Percentiles rank a stretch among this genome's conserved stretches.
These are phyloP conservation scores for Sorghum bicolor DNA, from an alignment of 176 grass and related monocot species.

Conservation along the genomic window DNA sequence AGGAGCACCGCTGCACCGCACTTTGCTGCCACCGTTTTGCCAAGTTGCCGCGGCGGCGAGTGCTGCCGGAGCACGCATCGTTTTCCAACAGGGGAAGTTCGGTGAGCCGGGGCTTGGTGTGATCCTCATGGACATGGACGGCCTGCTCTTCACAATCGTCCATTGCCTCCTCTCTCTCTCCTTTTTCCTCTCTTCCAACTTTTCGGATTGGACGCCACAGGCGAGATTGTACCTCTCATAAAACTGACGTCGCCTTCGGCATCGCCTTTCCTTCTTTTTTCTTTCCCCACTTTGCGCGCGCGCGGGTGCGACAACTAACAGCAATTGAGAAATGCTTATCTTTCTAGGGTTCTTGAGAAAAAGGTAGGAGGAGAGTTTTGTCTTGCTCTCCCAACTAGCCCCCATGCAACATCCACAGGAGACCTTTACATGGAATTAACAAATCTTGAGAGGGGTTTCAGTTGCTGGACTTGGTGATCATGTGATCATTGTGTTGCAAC, in stretches of 20 bases:
- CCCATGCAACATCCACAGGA: not conserved
- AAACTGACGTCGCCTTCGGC: not conserved
- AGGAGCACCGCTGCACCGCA: not conserved
- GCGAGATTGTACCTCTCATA: slow-evolving; percentile 22
- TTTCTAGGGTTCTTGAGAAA: not conserved
- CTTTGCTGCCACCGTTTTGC: not conserved
- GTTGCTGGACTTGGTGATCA: not conserved
- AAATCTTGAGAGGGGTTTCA: not conserved
- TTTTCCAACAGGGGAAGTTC: slow-evolving; percentile 40
- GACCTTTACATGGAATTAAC: not conserved
- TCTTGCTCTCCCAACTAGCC: not conserved
- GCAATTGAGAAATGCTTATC: not conserved
- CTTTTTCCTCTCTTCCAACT: not conserved
- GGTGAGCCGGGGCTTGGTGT: slow-evolving; percentile 10
- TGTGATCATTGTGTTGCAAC: not conserved
- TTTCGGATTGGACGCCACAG: not conserved
- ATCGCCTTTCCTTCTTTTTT: not conserved
- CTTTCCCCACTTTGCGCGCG: not conserved
- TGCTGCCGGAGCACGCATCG: slow-evolving; percentile 11
- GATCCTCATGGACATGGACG: slow-evolving; percentile 29
- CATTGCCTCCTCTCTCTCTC: not conserved
- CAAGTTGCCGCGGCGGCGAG: not conserved
- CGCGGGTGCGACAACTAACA: not conserved
- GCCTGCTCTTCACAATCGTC: slow-evolving; percentile 26
- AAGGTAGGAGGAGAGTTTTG: not conserved